phyloP scores from a whole-genome alignment of 148 eudicot genomes.

The Fagopyrum esculentum region DNA sequence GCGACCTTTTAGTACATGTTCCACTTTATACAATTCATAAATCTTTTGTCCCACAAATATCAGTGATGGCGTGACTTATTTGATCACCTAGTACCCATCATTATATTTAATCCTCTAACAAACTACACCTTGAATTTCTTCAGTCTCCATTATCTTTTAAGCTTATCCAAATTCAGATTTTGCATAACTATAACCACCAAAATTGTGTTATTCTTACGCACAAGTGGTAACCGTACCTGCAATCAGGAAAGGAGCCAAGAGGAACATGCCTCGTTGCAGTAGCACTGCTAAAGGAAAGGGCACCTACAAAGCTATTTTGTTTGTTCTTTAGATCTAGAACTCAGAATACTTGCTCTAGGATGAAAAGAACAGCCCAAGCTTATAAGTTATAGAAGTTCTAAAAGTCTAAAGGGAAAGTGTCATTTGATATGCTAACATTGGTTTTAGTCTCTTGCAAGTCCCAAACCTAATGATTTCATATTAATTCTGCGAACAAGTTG shows the following conservation, averaged over 20 bases:
- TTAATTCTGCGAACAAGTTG: too few relatives aligned
- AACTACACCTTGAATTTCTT: background rate
- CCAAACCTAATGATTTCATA: background rate
- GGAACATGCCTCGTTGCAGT: background rate
- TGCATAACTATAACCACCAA: background rate
- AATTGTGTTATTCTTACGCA: background rate
- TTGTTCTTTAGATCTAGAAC: background rate
- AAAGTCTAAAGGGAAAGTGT: background rate
- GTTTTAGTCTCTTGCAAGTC: background rate
- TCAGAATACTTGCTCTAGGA: background rate
- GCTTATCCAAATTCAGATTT: background rate
- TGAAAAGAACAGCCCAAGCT: background rate
- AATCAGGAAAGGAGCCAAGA: background rate
- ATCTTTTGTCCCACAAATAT: background rate
- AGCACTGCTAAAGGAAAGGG: background rate
- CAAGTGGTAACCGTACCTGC: background rate
- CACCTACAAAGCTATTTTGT: background rate
- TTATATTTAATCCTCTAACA: background rate
- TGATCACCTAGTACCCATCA: background rate
- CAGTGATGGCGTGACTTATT: background rate
- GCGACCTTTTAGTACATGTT: background rate
- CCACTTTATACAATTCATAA: background rate
- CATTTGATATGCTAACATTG: background rate
- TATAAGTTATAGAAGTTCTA: background rate
- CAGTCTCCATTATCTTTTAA: background rate